These are phyloP conservation scores for Mortierella antarctica DNA, from an alignment of 192 early-diverging fungal species.

Conservation along the genomic window DNA sequence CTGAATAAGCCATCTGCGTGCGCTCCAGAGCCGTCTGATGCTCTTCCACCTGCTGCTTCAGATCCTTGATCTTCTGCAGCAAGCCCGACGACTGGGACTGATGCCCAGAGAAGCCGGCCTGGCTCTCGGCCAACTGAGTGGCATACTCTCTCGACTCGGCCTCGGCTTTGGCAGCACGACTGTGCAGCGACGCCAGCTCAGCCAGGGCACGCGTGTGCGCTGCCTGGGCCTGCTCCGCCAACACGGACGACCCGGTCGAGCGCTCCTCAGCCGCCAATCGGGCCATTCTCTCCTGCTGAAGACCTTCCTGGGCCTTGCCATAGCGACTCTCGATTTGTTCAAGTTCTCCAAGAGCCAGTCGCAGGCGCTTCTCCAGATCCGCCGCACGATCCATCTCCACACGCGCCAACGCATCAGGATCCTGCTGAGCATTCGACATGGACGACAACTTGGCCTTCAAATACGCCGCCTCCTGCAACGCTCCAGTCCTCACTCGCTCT, in stretches of 20 bases:
- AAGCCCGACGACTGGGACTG: slow-evolving; percentile 40
- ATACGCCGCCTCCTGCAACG: slow-evolving; percentile 66
- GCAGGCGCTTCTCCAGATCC: slow-evolving; percentile 61
- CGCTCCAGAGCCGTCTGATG: slow-evolving; percentile 51
- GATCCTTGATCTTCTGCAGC: slow-evolving; percentile 21
- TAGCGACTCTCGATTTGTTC: slow-evolving; percentile 48
- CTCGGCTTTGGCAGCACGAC: slow-evolving; percentile 57
- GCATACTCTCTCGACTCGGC: slow-evolving; percentile 54
- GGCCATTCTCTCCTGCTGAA: slow-evolving; percentile 56
- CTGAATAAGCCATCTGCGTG: slow-evolving; percentile 44
- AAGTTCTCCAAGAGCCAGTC: slow-evolving; percentile 53
- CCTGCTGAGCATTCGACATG: slow-evolving; percentile 48
- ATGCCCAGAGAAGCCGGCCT: slow-evolving; percentile 49
- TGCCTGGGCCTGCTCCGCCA: slow-evolving; percentile 64
- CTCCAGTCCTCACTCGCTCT: slow-evolving; percentile 62
- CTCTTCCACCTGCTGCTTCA: slow-evolving; percentile 55
- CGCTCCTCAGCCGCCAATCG: slow-evolving; percentile 61
- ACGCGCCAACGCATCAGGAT: slow-evolving; percentile 39
- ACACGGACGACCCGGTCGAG: slow-evolving; percentile 50
- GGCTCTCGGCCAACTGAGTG: slow-evolving; percentile 49
- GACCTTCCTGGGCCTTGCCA: slow-evolving; percentile 48
- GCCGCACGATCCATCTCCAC: slow-evolving; percentile 60
- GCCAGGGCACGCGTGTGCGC: slow-evolving; percentile 60
- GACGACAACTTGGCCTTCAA: slow-evolving; percentile 63
- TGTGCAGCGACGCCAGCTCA: slow-evolving; percentile 58